Base-by-base conservation (phyloP, 2,329 filamentous ascomycete species). In the Hypoxylon sp. region DNA sequence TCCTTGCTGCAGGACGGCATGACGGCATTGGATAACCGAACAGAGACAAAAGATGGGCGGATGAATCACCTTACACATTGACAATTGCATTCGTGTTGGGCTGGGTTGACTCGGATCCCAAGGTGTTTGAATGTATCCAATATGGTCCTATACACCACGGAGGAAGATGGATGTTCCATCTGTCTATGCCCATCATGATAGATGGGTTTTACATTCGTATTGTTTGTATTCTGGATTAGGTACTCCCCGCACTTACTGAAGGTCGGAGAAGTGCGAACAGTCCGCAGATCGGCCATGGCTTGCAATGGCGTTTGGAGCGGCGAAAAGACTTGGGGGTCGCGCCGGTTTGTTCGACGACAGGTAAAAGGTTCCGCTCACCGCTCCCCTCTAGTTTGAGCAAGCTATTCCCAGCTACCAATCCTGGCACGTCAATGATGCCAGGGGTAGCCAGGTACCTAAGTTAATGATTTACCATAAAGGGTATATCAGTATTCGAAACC, bases 221-320 rank as follows among this genome's bases (percentile, higher is more conserved):
- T 64, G 25, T 56, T 56, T 60, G 58, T 48, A 72, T 68, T 57
- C 69, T 65, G 67, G 69, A 72, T 72, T 30, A 30, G 6, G 28
- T 5, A 58, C 48, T 67, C 70, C 74, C 71, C 72, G 70, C 73
- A 72, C 68, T 71, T 73, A 70, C 50, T 46, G 43, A 67, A 71
- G 62, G 64, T 66, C 61, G 63, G 60, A 46, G 34, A 51, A 49
- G 30, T 60, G 41, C 50, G 69, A 58, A 65, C 55, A 57, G 63
- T 67, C 71, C 60, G 67, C 65, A 63, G 60, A 63, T 64, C 63
- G 67, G 69, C 51, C 68, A 70, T 58, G 64, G 65, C 70, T 72
- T 62, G 52, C 50, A 43, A 51, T 68, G 68, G 63, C 58, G 60
- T 66, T 57, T 65, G 61, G 63, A 36, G 59, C 53, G 34, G 51